Evolutionary conservation across 306 rosid genomes (phyloP).

Genomic region (Lathyrus aphaca): DNA sequence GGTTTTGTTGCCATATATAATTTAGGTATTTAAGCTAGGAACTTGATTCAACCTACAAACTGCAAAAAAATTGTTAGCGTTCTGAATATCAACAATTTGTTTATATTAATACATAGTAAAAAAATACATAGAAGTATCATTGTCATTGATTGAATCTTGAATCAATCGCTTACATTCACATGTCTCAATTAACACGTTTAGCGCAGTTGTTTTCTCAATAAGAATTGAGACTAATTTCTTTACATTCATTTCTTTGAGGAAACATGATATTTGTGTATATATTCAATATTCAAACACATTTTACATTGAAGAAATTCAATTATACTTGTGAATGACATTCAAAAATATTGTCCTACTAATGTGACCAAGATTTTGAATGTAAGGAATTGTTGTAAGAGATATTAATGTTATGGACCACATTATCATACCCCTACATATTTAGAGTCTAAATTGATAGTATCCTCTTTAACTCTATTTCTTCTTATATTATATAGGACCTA

Average conservation of each 20-base stretch:
- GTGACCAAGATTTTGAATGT: not conserved
- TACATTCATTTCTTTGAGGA: not conserved
- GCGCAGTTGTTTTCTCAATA: not conserved
- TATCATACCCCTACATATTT: not conserved
- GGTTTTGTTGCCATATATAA: slow-evolving; percentile 67
- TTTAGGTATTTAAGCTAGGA: slow-evolving; percentile 1
- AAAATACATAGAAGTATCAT: no score
- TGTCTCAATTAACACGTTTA: no score
- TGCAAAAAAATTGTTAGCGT: no score
- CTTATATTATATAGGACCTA: not conserved
- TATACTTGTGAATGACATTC: not conserved
- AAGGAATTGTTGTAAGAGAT: not conserved
- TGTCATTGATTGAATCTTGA: no score
- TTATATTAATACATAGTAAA: no score
- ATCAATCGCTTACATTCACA: no score
- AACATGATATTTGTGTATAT: not conserved
- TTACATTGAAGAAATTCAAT: not conserved
- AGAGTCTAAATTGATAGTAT: not conserved
- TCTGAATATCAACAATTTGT: no score
- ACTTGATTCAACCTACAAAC: slow-evolving; percentile 30
- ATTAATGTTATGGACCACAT: not conserved
- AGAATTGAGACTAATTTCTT: not conserved
- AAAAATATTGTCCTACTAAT: not conserved
- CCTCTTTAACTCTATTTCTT: not conserved
- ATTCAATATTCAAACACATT: not conserved